Evolutionary conservation across 768 basidiomycete genomes (phyloP).

Genomic region (Lentinula guzmanii): DNA sequence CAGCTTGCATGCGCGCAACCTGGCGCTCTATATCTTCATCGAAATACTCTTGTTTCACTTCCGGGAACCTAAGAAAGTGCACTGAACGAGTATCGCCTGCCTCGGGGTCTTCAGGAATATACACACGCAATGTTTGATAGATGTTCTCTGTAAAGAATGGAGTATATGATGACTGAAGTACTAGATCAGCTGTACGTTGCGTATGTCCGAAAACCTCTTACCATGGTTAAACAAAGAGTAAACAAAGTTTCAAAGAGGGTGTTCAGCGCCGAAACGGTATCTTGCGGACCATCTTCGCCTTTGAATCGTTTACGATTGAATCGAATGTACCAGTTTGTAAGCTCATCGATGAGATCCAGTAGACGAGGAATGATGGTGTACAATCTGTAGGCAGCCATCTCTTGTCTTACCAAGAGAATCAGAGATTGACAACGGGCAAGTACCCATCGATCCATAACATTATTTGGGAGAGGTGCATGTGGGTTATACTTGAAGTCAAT

Average conservation of each 20-base stretch:
- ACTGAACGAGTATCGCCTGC: conserved; percentile 83
- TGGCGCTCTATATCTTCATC: conserved; percentile 90
- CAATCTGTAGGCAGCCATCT: conserved; percentile 96
- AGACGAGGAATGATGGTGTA: conserved; percentile 97
- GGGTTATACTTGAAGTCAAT: conserved; percentile 82
- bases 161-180: conserved; percentile 79
- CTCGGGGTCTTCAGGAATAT: conserved; percentile 70
- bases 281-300: conserved; percentile 88
- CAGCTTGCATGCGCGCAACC: conserved; percentile 89
- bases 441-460: conserved; percentile 99
- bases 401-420: conserved; percentile 83
- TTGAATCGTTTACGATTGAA: conserved; percentile 96
- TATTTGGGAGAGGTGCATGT: conserved; percentile 75
- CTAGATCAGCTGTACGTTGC: conserved; percentile 1
- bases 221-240: conserved; percentile 94
- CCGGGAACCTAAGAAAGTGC: conserved; percentile 93
- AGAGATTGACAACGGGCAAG: conserved; percentile 96
- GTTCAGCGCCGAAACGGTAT: conserved; percentile 84
- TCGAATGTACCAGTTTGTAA: conserved; percentile 99
- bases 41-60: conserved; percentile 92
- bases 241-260: conserved; percentile 94
- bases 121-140: conserved; percentile 85
- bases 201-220: conserved; percentile 27
- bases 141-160: conserved; percentile 97
- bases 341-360: conserved; percentile 87